Evolutionary conservation across 208 protist genomes (phyloP).

Genomic region (Phytomonas serpens): DNA sequence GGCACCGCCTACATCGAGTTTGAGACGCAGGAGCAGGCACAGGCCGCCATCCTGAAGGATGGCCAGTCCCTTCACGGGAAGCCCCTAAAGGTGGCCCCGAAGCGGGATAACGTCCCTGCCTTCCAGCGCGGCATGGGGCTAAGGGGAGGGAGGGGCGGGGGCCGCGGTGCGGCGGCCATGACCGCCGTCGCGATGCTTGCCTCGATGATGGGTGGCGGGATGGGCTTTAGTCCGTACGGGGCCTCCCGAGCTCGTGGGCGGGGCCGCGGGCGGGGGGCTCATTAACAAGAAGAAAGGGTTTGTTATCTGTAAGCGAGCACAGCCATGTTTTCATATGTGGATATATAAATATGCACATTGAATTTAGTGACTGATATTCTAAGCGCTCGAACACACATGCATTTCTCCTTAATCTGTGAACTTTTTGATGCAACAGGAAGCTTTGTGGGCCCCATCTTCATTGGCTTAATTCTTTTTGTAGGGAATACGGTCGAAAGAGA

Average conservation of each 20-base stretch:
- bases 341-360: conserved; percentile 8
- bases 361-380: neutral
- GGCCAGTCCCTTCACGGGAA: conserved; percentile 79
- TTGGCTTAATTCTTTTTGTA: neutral
- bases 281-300: conserved; percentile 13
- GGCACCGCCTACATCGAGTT: conserved; percentile 93
- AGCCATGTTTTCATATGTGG: neutral
- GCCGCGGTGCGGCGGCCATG: conserved; percentile 22
- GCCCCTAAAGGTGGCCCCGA: conserved; percentile 72
- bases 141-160: conserved; percentile 13
- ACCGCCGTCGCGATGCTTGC: conserved; percentile 78
- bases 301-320: conserved; percentile 8
- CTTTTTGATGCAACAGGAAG: neutral
- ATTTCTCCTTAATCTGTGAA: neutral
- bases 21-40: conserved; percentile 70
- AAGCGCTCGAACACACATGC: neutral
- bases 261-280: conserved; percentile 24
- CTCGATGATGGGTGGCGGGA: conserved; percentile 59
- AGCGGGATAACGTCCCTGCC: conserved; percentile 81
- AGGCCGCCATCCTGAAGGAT: conserved; percentile 78
- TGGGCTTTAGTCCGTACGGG: conserved; percentile 62
- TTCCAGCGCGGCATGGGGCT: conserved; percentile 54
- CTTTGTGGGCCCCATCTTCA: neutral
- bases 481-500: neutral
- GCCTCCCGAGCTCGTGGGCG: conserved; percentile 25